Evolutionary conservation across 192 early-diverging fungal species (phyloP), one percentile per base, ranked within the genome.

Genomic region (Coemansia sp.): DNA sequence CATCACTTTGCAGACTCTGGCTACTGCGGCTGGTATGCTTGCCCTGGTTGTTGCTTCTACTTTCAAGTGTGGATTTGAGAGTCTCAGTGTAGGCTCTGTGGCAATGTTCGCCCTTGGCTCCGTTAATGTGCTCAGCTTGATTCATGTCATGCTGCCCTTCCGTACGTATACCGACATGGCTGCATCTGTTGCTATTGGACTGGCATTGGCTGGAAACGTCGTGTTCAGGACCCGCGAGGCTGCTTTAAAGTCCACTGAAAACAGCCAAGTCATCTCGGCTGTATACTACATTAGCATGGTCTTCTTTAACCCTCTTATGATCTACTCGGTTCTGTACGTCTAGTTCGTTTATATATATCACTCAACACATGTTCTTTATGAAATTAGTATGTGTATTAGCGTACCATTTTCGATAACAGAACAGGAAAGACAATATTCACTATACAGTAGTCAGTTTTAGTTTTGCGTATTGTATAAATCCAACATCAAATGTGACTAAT

Each of bases 1-100:
- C 21, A 61, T 32, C 37, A n/a, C 57, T 36, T 17, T 61, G 10
- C 59, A 61, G 59, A 61, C 59, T 39, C 59, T 61, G 37, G 59
- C 59, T 1, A 39, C 37, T 10, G 12, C 59, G 2, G 32, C 59
- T 39, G 59, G 59, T 19, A 61, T 61, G 59, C 59, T 61, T n/a
- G 36, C 19, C 37, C 21, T 61, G 5, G 5, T 61, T 1, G n/a
- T 37, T 23, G 19, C 11, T 8, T 61, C 59, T 23, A 61, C 59
- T 3, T 61, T 39, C 34, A 61, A 23, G 59, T 21, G 10, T 38
- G 36, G 59, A 19, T 61, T 38, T 17, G 59, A 61, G 34, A 34
- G n/a, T 8, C 3, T 61, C 59, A 39, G 10, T 0, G 21, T 19
- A 15, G 37, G 59, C 59, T 14, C 36, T 2, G 36, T 38, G 9